These are phyloP conservation scores for Ganoderma resinaceum DNA, from an alignment of 1,284 basidiomycete genomes.

Conservation along the genomic window DNA sequence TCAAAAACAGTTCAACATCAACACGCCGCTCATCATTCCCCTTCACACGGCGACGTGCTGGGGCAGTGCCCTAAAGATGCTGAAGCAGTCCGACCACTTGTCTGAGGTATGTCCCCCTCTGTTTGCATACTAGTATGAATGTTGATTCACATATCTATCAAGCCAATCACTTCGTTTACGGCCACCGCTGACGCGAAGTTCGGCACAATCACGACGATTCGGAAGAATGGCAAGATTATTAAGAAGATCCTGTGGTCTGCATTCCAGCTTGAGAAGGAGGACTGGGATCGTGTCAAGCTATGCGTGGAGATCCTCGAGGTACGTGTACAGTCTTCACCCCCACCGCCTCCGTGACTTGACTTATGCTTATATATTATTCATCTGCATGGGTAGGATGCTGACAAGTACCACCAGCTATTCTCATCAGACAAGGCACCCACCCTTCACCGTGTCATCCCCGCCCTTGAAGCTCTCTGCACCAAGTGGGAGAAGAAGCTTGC, in stretches of 20 bases:
- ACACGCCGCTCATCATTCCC: background rate
- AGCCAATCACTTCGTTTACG: background rate
- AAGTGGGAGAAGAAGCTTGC: conserved; percentile 33
- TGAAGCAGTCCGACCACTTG: background rate
- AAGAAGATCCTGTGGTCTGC: conserved; percentile 36
- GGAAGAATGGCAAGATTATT: background rate
- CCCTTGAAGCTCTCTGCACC: conserved; percentile 32
- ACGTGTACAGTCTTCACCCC: background rate
- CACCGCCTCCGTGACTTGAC: no score
- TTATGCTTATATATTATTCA: no score
- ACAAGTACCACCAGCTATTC: conserved; percentile 11
- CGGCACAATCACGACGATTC: background rate
- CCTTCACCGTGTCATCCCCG: conserved; percentile 32
- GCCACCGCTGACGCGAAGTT: background rate
- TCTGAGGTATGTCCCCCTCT: background rate
- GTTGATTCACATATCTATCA: no score
- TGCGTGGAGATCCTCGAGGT: conserved; percentile 17
- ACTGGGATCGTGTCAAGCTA: conserved; percentile 31
- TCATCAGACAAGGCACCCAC: conserved; percentile 9
- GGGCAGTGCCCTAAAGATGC: background rate
- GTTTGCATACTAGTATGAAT: no score
- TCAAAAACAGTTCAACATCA: background rate
- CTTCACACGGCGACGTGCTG: background rate
- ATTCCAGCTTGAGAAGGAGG: conserved; percentile 11
- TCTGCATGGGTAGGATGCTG: conserved; percentile 14